Percentiles rank a stretch among this genome's conserved stretches.
Evolutionary conservation across 371 early-diverging fungal species (phyloP).

Genomic region (Mortierella sp.): DNA sequence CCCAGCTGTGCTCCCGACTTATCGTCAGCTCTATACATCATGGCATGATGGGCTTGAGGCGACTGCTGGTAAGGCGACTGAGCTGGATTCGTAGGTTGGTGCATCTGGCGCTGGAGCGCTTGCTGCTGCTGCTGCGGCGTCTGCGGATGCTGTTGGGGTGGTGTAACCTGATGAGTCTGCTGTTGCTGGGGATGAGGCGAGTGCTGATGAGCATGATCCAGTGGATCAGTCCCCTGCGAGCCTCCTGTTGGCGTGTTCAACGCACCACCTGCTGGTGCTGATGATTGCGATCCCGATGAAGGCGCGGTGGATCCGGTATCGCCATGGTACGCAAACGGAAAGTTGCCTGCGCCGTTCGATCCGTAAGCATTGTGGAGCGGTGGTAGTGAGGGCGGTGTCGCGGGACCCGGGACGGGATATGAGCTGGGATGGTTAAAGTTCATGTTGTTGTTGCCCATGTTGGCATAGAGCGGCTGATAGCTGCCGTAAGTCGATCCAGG

Average conservation of each 20-base stretch:
- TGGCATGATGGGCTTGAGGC: slow-evolving; percentile 35
- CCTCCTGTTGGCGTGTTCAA: slow-evolving; percentile 24
- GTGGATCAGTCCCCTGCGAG: slow-evolving; percentile 20
- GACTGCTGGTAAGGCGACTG: slow-evolving; percentile 33
- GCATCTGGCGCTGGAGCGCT: slow-evolving; percentile 31
- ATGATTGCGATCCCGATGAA: not conserved
- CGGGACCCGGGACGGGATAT: slow-evolving; percentile 30
- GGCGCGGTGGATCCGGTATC: slow-evolving; percentile 29
- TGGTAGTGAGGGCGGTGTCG: slow-evolving; percentile 41
- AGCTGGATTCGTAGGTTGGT: slow-evolving; percentile 18
- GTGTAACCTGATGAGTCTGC: slow-evolving; percentile 25
- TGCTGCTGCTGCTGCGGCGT: slow-evolving; percentile 40
- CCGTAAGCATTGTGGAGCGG: slow-evolving; percentile 34
- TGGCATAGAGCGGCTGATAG: slow-evolving; percentile 33
- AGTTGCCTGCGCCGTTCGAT: slow-evolving; percentile 16
- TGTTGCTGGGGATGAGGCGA: slow-evolving; percentile 41
- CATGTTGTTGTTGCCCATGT: slow-evolving; percentile 31
- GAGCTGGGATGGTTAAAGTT: slow-evolving; percentile 30
- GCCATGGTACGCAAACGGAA: slow-evolving; percentile 33
- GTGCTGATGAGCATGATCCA: slow-evolving; percentile 18
- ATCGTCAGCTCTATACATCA: slow-evolving; percentile 1
- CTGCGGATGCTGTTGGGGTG: slow-evolving; percentile 43
- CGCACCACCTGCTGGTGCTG: not conserved
- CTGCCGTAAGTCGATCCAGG: slow-evolving; percentile 33
- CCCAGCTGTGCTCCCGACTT: slow-evolving; percentile 4